Percentiles rank a stretch among this genome's conserved stretches.
Evolutionary conservation across 2,329 filamentous ascomycete genomes (phyloP).

Genomic region (Fusarium acutatum): DNA sequence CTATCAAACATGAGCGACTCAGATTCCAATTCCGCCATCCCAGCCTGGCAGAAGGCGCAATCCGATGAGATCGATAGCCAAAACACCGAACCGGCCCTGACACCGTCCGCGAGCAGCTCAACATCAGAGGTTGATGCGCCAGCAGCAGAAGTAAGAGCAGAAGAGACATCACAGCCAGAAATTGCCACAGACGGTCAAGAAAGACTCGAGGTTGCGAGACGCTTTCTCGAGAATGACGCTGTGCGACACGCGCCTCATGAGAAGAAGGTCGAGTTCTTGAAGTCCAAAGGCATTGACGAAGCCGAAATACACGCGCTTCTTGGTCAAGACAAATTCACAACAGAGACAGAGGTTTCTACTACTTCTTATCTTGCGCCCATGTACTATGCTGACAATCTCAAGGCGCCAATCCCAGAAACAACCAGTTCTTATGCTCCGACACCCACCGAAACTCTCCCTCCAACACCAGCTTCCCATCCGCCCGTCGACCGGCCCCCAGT

Average conservation of each 20-base stretch:
- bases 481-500: constrained; percentile 63
- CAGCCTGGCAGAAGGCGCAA: constrained; percentile 45
- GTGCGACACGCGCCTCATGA: constrained; percentile 75
- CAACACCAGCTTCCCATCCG: constrained; percentile 32
- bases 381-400: not conserved
- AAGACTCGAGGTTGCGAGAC: constrained; percentile 70
- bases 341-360: constrained; percentile 23
- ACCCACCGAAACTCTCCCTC: constrained; percentile 38
- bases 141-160: not conserved
- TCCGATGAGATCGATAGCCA: constrained; percentile 25
- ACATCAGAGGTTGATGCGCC: constrained; percentile 28
- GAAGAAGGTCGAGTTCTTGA: constrained; percentile 79
- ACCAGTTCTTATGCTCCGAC: constrained; percentile 17
- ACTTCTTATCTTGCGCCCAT: not conserved
- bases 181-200: constrained; percentile 26
- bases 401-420: constrained; percentile 12
- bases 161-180: constrained; percentile 3
- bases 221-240: constrained; percentile 78
- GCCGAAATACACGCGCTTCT: constrained; percentile 76
- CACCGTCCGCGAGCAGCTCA: constrained; percentile 22
- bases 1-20: constrained; percentile 46
- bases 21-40: constrained; percentile 44
- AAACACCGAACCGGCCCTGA: constrained; percentile 28
- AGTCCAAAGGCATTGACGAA: constrained; percentile 75
- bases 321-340: constrained; percentile 33